Conservation (phyloP, 768 basidiomycete species). For the Agrocybe praecox region DNA sequence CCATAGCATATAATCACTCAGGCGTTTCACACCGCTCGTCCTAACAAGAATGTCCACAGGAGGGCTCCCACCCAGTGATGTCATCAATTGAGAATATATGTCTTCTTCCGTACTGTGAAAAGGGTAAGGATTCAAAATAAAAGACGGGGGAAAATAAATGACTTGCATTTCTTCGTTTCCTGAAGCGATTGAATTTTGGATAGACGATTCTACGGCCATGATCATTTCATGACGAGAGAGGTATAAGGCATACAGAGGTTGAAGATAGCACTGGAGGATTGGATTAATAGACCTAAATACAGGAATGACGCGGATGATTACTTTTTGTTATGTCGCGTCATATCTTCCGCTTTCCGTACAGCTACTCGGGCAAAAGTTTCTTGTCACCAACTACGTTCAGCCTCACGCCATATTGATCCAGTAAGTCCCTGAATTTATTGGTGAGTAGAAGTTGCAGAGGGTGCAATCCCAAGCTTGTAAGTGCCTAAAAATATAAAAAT, state of each 20-base stretch:
- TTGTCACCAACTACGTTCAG: conserved; percentile 81
- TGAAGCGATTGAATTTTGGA: conserved; percentile 36
- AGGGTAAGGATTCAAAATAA: not conserved
- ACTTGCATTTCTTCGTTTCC: conserved; percentile 21
- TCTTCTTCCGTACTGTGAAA: conserved; percentile 55
- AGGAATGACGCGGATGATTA: conserved; percentile 26
- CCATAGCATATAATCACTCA: conserved; percentile 94
- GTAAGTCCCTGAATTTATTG: conserved; percentile 72
- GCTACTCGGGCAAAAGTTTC: conserved; percentile 76
- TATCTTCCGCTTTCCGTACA: conserved; percentile 66
- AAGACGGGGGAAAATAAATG: not conserved
- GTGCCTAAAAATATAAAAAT: too few relatives aligned
- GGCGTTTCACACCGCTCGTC: conserved; percentile 86
- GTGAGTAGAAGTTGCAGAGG: too few relatives aligned
- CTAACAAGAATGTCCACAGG: conserved; percentile 90
- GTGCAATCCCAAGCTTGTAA: too few relatives aligned
- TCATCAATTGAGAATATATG: conserved; percentile 70
- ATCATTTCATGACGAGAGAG: conserved; percentile 91
- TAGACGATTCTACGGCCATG: conserved; percentile 63
- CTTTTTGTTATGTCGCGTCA: conserved; percentile 78
- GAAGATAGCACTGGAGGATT: conserved; percentile 67
- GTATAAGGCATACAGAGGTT: conserved; percentile 95
- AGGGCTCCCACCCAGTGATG: conserved; percentile 63
- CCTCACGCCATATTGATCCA: conserved; percentile 74
- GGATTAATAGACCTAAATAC: not conserved